Percentiles rank a stretch among this genome's conserved stretches.
These are phyloP conservation scores for Tricholoma furcatifolium DNA, from an alignment of 768 basidiomycete genomes.

Conservation along the genomic window DNA sequence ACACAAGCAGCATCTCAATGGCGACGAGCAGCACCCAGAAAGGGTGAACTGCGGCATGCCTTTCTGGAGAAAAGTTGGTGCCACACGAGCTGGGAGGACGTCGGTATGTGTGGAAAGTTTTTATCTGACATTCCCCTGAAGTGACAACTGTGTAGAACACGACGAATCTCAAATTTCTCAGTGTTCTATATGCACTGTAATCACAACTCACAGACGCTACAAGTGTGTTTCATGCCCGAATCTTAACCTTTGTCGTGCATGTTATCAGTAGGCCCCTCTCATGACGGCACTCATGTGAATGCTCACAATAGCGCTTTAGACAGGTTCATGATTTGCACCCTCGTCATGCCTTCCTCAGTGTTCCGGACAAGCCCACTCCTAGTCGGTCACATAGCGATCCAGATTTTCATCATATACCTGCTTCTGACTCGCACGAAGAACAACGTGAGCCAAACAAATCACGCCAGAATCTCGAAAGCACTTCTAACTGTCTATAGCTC, in stretches of 20 bases:
- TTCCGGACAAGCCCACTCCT: conserved; percentile 60
- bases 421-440: conserved; percentile 51
- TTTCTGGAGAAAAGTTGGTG: conserved; percentile 89
- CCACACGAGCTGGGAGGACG: conserved; percentile 79
- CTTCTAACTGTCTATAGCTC: conserved; percentile 41
- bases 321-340: conserved; percentile 93
- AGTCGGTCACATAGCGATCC: conserved; percentile 38
- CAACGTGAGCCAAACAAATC: conserved; percentile 52
- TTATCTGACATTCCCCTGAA: neutral
- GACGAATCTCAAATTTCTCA: conserved; percentile 62
- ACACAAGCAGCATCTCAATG: conserved; percentile 53
- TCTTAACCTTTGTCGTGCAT: conserved; percentile 79
- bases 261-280: conserved; percentile 62
- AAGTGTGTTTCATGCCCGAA: conserved; percentile 83
- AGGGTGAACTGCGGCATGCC: conserved; percentile 79
- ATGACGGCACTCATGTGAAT: neutral
- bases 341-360: conserved; percentile 77
- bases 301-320: conserved; percentile 35
- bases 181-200: conserved; percentile 81
- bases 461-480: neutral
- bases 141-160: conserved; percentile 41
- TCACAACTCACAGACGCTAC: conserved; percentile 64
- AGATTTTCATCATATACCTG: conserved; percentile 29
- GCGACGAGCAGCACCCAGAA: conserved; percentile 69
- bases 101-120: conserved; percentile 59